Percentiles rank a stretch among this genome's conserved stretches.
Evolutionary conservation across 768 basidiomycete genomes (phyloP).

Genomic region (Kwoniella dendrophila): DNA sequence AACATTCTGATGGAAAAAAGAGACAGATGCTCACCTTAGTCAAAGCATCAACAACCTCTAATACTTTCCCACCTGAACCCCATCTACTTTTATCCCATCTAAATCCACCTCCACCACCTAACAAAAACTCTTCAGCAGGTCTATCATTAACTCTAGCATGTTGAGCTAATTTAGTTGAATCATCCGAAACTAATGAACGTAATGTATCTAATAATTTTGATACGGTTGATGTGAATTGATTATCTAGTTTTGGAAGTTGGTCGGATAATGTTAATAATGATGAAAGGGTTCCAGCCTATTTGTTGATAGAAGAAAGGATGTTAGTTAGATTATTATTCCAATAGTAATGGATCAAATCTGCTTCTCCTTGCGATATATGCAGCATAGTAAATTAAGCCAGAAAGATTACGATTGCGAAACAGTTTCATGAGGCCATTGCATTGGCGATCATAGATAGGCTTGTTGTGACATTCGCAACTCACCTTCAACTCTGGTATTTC

Average conservation of each 20-base stretch:
- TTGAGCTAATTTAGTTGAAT: constrained; percentile 57
- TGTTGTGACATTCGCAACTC: constrained; percentile 33
- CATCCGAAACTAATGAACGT: constrained; percentile 85
- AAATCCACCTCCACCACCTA: constrained; percentile 66
- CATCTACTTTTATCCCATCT: constrained; percentile 93
- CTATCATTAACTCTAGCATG: constrained; percentile 65
- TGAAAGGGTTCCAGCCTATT: constrained; percentile 86
- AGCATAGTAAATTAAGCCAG: no score
- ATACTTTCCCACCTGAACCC: constrained; percentile 75
- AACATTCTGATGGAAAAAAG: neutral
- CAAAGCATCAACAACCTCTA: constrained; percentile 81
- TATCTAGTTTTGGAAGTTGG: constrained; percentile 86
- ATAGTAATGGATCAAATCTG: no score
- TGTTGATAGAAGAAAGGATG: no score
- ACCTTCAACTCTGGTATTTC: constrained; percentile 90
- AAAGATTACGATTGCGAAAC: no score
- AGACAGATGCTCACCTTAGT: constrained; percentile 66
- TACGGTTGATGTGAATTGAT: constrained; percentile 79
- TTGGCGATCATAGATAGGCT: no score
- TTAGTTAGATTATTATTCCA: no score
- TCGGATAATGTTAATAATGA: constrained; percentile 85
- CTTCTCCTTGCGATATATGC: no score
- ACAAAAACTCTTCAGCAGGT: constrained; percentile 73
- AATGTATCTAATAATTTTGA: constrained; percentile 94
- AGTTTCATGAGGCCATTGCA: no score